Evolutionary conservation across 768 basidiomycete genomes (phyloP).

Genomic region (Clavaria fumosa): DNA sequence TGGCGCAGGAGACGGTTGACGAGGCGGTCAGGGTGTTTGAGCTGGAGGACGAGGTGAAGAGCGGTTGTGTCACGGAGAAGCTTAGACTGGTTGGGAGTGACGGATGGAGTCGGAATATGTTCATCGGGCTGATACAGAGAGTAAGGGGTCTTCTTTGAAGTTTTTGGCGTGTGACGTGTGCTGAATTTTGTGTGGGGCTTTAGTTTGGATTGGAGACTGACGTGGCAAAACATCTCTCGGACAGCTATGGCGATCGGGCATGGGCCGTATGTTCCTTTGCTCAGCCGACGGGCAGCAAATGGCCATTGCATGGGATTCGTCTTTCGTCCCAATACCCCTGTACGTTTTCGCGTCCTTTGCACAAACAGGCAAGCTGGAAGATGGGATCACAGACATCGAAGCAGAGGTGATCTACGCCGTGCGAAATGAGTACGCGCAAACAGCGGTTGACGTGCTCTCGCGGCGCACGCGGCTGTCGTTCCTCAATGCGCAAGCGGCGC

Average conservation of each 20-base stretch:
- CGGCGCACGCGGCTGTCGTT: slow-evolving; percentile 85
- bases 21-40: slow-evolving; percentile 67
- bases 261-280: slow-evolving; percentile 86
- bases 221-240: slow-evolving; percentile 85
- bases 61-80: slow-evolving; percentile 62
- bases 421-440: slow-evolving; percentile 81
- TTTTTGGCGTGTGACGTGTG: background rate
- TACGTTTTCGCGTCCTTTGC: slow-evolving; percentile 19
- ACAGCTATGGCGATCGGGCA: slow-evolving; percentile 90
- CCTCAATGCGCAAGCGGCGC: slow-evolving; percentile 77
- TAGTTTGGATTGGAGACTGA: slow-evolving; percentile 86
- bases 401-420: slow-evolving; percentile 86
- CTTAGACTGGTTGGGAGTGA: slow-evolving; percentile 83
- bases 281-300: slow-evolving; percentile 55
- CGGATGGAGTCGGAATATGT: slow-evolving; percentile 93
- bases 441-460: slow-evolving; percentile 86
- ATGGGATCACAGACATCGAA: slow-evolving; percentile 48
- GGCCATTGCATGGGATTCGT: slow-evolving; percentile 78
- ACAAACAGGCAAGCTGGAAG: background rate
- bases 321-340: slow-evolving; percentile 65
- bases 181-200: background rate
- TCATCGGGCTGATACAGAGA: slow-evolving; percentile 86
- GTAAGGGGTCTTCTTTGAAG: slow-evolving; percentile 25
- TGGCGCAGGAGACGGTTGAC: slow-evolving; percentile 94
- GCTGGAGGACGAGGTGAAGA: slow-evolving; percentile 37